phyloP scores from a whole-genome alignment of 225 moss, liverwort and hornwort species.

The Bryum argenteum region DNA sequence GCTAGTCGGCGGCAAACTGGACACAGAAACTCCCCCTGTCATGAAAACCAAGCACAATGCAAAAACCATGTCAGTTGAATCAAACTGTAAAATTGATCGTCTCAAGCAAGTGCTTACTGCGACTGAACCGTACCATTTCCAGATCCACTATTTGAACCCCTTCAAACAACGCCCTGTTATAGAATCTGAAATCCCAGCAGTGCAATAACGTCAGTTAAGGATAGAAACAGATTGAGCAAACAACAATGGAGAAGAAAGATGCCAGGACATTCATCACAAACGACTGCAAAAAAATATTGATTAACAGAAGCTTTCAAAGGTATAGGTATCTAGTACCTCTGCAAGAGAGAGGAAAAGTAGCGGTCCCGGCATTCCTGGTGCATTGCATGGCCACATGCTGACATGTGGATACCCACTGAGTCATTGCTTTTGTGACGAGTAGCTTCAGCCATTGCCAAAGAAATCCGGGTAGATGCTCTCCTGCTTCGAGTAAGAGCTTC shows the following conservation, averaged over 20 bases:
- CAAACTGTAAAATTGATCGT: constrained; percentile 15
- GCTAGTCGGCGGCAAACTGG: constrained; percentile 94
- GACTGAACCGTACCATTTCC: constrained; percentile 59
- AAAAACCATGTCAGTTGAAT: constrained; percentile 11
- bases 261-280: constrained; percentile 19
- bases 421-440: constrained; percentile 61
- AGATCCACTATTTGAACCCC: constrained; percentile 91
- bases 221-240: constrained; percentile 8
- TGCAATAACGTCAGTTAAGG: constrained; percentile 11
- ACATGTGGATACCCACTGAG: constrained; percentile 74
- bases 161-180: constrained; percentile 86
- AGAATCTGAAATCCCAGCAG: constrained; percentile 57
- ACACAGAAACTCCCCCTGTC: constrained; percentile 93
- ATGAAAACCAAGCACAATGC: constrained; percentile 20
- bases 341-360: constrained; percentile 79
- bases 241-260: constrained; percentile 14
- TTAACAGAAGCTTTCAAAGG: constrained; percentile 1
- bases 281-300: constrained; percentile 15
- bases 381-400: constrained; percentile 95
- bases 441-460: constrained; percentile 53
- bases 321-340: constrained; percentile 58
- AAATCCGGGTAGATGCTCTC: constrained; percentile 60
- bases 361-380: constrained; percentile 95
- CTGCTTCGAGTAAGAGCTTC: constrained; percentile 67
- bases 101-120: constrained; percentile 16